phyloP scores from a whole-genome alignment of 495 filamentous ascomycete species.

The Penicillium turbatum region DNA sequence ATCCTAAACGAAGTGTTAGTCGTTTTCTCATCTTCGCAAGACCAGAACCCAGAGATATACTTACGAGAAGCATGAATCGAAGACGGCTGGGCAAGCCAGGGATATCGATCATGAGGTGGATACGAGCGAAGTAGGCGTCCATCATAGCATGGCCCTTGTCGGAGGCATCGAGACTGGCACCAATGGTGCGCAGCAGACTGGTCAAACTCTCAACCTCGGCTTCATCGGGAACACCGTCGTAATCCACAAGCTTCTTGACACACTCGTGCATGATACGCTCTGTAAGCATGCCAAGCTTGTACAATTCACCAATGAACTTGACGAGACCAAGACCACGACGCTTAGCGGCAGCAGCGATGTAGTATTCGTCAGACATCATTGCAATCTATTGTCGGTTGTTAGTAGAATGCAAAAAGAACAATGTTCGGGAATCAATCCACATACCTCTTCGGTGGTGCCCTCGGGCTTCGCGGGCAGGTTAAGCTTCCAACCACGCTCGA shows the following conservation, averaged over 20 bases:
- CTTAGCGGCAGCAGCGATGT: slow-evolving; percentile 92
- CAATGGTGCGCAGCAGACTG: slow-evolving; percentile 88
- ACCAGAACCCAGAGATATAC: slow-evolving; percentile 7
- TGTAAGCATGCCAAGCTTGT: slow-evolving; percentile 97
- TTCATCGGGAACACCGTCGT: slow-evolving; percentile 88
- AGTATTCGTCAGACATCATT: slow-evolving; percentile 96
- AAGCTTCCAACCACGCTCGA: slow-evolving; percentile 96
- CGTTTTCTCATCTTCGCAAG: neutral
- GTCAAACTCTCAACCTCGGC: slow-evolving; percentile 92
- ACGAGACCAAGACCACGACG: slow-evolving; percentile 94
- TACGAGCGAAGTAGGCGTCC: slow-evolving; percentile 90
- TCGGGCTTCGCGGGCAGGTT: slow-evolving; percentile 80
- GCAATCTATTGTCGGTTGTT: slow-evolving; percentile 31
- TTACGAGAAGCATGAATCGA: slow-evolving; percentile 87
- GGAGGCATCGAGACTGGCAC: slow-evolving; percentile 72
- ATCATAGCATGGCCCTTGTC: slow-evolving; percentile 80
- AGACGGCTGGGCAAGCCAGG: slow-evolving; percentile 78
- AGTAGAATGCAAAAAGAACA: neutral
- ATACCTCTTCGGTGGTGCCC: slow-evolving; percentile 60
- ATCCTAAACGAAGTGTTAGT: slow-evolving; percentile 50
- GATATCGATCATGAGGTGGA: slow-evolving; percentile 71
- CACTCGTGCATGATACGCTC: slow-evolving; percentile 99
- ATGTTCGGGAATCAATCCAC: neutral
- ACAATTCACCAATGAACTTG: slow-evolving; percentile 98
- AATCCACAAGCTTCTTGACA: slow-evolving; percentile 93